Percentiles rank a stretch among this genome's conserved stretches.
Conservation (phyloP, 306 rosid species). For the Cicer chorassanicum region DNA sequence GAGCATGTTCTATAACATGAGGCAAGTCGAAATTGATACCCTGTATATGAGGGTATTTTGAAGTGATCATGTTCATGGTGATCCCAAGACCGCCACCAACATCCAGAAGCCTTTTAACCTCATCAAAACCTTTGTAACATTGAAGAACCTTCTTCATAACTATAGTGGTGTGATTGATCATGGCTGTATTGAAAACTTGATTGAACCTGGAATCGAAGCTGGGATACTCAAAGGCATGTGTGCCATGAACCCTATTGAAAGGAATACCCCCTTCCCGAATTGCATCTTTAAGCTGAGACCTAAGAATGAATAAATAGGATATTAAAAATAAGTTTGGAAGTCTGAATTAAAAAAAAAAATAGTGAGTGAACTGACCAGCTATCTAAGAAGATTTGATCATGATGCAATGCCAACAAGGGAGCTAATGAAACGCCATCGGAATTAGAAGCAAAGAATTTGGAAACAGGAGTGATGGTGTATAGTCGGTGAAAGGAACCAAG, state of each 20-base stretch:
- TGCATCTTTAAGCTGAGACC: slow-evolving; percentile 54
- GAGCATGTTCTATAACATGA: slow-evolving; percentile 58
- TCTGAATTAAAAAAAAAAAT: too few relatives aligned
- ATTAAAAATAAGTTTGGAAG: too few relatives aligned
- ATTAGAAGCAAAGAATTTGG: slow-evolving; percentile 26
- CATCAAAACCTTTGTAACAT: slow-evolving; percentile 54
- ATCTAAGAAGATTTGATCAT: slow-evolving; percentile 49
- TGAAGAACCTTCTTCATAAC: slow-evolving; percentile 49
- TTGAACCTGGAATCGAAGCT: slow-evolving; percentile 47
- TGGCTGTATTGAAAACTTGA: slow-evolving; percentile 57
- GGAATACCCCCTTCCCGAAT: slow-evolving; percentile 58
- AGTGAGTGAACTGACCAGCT: background rate
- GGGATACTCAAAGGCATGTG: slow-evolving; percentile 48
- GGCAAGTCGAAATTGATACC: slow-evolving; percentile 54
- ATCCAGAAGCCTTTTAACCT: slow-evolving; percentile 56
- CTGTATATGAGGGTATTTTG: slow-evolving; percentile 57
- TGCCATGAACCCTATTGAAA: slow-evolving; percentile 55
- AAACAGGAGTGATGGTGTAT: slow-evolving; percentile 44
- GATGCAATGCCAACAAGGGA: slow-evolving; percentile 41
- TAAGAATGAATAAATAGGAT: slow-evolving; percentile 10
- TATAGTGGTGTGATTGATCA: slow-evolving; percentile 52
- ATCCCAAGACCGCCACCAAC: slow-evolving; percentile 70
- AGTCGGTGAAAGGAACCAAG: slow-evolving; percentile 2
- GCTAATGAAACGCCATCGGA: slow-evolving; percentile 57
- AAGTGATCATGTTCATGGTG: slow-evolving; percentile 53